Evolutionary conservation across 2,329 filamentous ascomycete species (phyloP), one percentile per base, ranked within the genome.

Genomic region (Colletotrichum acutatum): DNA sequence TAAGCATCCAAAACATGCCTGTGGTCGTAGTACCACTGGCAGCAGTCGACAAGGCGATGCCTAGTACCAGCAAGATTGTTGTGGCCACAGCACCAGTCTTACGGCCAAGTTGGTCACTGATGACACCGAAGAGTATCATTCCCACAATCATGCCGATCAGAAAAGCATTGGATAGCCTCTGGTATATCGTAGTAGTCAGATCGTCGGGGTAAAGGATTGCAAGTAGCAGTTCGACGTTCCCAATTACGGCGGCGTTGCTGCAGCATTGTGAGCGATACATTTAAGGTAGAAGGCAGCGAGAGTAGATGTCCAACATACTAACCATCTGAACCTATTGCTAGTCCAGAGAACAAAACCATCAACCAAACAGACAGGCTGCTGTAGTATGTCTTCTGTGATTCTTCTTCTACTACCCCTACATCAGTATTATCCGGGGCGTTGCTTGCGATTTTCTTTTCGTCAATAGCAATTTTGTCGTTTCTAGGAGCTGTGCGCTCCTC

Each of bases 91-190:
- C 83, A 14, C 86, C 87, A 0, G 83, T 87, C 54, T 84, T 83
- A 52, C 87, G 82, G n/a, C 87, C 87, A 5, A 88, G 76, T 22
- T 84, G 83, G 75, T 88, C 87, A 74, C 87, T 86, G 7, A 86
- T 76, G 11, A 84, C 79, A 7, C 88, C 87, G 71, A 90, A 89
- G 74, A 85, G 80, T 8, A 90, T 78, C 84, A 90, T 90, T 63
- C 88, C 88, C 63, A 89, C 79, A 68, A 89, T 88, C 79, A 88
- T 86, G 59, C 89, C 89, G 63, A 90, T 85, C 5, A 90, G 81
- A 73, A 87, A 88, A 2, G 88, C 84, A 75, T 90, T 90, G 53
- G 86, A 87, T 4, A 90, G 84, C 6, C 88, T 83, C 3, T 85
- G 83, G 76, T 87, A 86, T 76, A 88, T 86, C 12, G 81, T 76